These are phyloP conservation scores for Serendipita sp. DNA, from an alignment of 768 basidiomycete genomes.

Conservation along the genomic window DNA sequence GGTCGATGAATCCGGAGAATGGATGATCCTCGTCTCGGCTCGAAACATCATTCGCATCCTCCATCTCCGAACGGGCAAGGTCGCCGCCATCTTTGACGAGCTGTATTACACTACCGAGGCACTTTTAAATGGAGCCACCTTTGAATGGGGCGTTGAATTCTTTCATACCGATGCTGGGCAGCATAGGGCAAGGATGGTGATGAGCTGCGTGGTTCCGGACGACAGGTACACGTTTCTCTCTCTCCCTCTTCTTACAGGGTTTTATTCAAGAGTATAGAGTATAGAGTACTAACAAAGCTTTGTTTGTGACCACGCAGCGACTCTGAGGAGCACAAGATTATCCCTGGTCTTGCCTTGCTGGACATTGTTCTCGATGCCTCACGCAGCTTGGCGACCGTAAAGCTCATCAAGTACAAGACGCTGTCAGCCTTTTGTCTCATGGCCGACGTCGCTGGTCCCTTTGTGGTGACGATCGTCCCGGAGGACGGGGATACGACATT, in stretches of 20 bases:
- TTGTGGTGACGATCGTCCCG: background rate
- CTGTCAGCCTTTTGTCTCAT: background rate
- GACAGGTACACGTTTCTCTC: no score
- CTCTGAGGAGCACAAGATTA: no score
- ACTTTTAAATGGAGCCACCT: no score
- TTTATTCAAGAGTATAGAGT: no score
- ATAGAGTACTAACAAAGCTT: no score
- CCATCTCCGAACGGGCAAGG: background rate
- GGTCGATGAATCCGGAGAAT: background rate
- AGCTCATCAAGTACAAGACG: no score
- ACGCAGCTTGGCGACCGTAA: background rate
- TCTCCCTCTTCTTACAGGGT: no score
- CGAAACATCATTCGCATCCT: background rate
- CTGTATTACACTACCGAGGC: background rate
- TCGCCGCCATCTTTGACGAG: background rate
- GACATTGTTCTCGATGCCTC: background rate
- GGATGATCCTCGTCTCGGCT: background rate
- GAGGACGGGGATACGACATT: background rate
- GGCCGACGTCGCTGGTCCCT: background rate
- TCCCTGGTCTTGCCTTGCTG: background rate
- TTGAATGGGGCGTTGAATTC: no score
- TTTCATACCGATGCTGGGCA: no score
- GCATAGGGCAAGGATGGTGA: no score
- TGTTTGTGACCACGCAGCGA: no score
- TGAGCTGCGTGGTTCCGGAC: no score